phyloP scores from a whole-genome alignment of 306 rosid genomes.

The Styphnolobium japonicum region DNA sequence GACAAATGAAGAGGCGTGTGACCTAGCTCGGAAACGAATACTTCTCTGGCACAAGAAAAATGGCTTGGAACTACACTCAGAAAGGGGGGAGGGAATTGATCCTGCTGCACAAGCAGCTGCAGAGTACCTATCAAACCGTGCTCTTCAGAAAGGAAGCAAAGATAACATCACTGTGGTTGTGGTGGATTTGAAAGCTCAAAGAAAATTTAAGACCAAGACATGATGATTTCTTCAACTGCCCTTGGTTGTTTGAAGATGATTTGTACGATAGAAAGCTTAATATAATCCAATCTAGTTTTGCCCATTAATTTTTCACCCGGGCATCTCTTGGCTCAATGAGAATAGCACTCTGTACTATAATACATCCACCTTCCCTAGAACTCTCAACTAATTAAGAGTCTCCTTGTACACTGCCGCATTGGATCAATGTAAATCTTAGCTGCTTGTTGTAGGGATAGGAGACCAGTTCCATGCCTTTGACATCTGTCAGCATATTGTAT shows the following conservation, averaged over 20 bases:
- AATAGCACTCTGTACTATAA: conserved; percentile 49
- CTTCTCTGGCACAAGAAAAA: conserved; percentile 91
- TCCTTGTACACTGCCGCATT: conserved; percentile 32
- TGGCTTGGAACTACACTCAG: conserved; percentile 40
- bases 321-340: conserved; percentile 42
- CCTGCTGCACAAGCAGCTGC: conserved; percentile 98
- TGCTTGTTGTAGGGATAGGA: conserved; percentile 35
- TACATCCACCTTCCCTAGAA: conserved; percentile 42
- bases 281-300: conserved; percentile 43
- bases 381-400: conserved; percentile 40
- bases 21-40: conserved; percentile 74
- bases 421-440: conserved; percentile 64
- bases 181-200: conserved; percentile 82
- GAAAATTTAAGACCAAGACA: conserved; percentile 79
- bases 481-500: conserved; percentile 47
- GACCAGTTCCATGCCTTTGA: conserved; percentile 38
- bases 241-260: neutral
- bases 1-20: conserved; percentile 83
- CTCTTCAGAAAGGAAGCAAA: conserved; percentile 74
- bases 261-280: conserved; percentile 41
- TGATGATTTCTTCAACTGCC: conserved; percentile 30
- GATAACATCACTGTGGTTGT: conserved; percentile 86
- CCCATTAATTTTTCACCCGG: conserved; percentile 70
- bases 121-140: conserved; percentile 72
- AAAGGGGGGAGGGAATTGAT: conserved; percentile 65